A percentile compares a stretch with the other conserved stretches of the same genome.
These are phyloP conservation scores for Avicennia marina DNA, from an alignment of 257 asterid genomes.

Conservation along the genomic window DNA sequence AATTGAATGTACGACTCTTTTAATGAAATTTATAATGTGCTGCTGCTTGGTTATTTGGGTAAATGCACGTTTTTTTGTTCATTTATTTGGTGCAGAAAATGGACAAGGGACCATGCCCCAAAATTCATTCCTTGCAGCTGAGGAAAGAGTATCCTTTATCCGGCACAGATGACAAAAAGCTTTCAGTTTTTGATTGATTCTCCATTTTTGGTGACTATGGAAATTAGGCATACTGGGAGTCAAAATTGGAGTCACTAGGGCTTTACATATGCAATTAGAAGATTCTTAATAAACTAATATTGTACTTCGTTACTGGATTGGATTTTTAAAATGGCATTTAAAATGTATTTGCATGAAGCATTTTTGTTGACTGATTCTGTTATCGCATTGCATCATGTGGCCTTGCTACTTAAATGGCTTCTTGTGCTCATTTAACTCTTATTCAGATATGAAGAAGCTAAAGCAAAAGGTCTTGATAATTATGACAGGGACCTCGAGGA, in stretches of 20 bases:
- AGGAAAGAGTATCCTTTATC: slow-evolving; percentile 76
- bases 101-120: slow-evolving; percentile 89
- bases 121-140: slow-evolving; percentile 74
- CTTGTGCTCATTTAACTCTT: slow-evolving; percentile 34
- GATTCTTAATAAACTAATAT: neutral
- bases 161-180: neutral
- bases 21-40: neutral
- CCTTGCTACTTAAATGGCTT: slow-evolving; percentile 7
- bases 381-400: neutral
- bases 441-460: slow-evolving; percentile 73
- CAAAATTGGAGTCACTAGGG: neutral
- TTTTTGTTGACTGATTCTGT: neutral
- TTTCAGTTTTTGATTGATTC: neutral
- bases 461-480: slow-evolving; percentile 76
- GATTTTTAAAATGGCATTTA: neutral
- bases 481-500: slow-evolving; percentile 95
- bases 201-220: neutral
- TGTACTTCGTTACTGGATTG: neutral
- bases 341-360: slow-evolving; percentile 6
- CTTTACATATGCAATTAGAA: neutral
- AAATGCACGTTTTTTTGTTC: neutral
- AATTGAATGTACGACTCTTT: neutral
- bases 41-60: neutral
- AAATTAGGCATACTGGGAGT: neutral
- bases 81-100: slow-evolving; percentile 53